Evolutionary conservation across 129 eudicot genomes (phyloP).

Genomic region (Saussurea involucrata): DNA sequence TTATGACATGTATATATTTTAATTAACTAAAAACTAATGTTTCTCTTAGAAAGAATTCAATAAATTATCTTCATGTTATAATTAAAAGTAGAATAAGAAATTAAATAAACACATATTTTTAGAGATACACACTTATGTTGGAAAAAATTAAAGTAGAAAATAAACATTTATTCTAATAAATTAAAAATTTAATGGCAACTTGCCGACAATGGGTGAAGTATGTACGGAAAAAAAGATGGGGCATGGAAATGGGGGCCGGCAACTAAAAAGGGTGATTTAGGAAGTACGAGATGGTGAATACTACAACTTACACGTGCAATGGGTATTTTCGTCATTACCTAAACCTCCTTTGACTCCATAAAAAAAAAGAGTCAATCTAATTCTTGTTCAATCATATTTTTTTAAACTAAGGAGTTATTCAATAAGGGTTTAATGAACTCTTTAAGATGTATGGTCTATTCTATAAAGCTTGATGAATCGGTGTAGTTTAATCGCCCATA

Average conservation of each 20-base stretch:
- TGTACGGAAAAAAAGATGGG: not conserved
- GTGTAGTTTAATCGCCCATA: not conserved
- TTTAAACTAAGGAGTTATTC: not conserved
- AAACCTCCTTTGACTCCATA: not conserved
- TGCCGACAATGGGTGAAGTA: not conserved
- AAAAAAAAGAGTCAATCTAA: not conserved
- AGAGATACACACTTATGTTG: too few relatives aligned
- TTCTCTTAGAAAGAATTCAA: too few relatives aligned
- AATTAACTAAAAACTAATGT: too few relatives aligned
- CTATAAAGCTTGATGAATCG: too few relatives aligned
- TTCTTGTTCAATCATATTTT: not conserved
- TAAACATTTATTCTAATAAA: too few relatives aligned
- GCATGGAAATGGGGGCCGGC: not conserved
- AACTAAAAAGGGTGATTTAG: not conserved
- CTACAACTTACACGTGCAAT: not conserved
- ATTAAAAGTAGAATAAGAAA: too few relatives aligned
- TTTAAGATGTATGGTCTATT: not conserved
- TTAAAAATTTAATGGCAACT: not conserved
- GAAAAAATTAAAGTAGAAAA: too few relatives aligned
- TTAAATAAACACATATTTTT: too few relatives aligned
- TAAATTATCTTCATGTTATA: too few relatives aligned
- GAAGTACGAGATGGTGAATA: not conserved
- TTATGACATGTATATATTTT: too few relatives aligned
- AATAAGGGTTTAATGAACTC: too few relatives aligned
- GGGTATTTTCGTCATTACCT: not conserved